Percentiles rank a stretch among this genome's conserved stretches.
Conservation (phyloP, 306 rosid species). For the cucumber (Cucumis sativus) region DNA sequence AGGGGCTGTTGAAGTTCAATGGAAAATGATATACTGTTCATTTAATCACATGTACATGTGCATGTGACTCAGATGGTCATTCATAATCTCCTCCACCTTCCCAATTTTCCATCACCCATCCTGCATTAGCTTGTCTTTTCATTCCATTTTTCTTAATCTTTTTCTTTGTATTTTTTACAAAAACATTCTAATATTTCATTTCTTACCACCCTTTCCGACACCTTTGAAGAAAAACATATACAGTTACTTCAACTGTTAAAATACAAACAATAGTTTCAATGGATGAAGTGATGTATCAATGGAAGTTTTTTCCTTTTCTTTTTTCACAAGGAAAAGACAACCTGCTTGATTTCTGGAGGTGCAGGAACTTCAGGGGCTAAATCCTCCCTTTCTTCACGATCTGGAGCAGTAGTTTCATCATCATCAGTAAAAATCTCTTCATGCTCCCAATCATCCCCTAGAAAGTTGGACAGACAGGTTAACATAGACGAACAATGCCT, state of each 20-base stretch:
- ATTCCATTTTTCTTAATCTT: background rate
- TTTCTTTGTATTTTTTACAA: background rate
- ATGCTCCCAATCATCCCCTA: conserved; percentile 99
- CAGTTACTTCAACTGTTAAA: background rate
- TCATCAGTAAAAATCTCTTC: conserved; percentile 97
- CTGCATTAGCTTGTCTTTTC: background rate
- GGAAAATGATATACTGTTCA: background rate
- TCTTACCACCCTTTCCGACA: background rate
- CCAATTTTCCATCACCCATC: background rate
- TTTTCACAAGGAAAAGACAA: background rate
- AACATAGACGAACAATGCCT: background rate
- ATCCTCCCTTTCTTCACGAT: conserved; percentile 92
- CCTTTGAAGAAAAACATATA: background rate
- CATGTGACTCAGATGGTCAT: background rate
- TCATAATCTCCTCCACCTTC: background rate
- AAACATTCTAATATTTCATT: background rate
- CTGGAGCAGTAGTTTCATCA: conserved; percentile 88
- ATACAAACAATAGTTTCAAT: background rate
- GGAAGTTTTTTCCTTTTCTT: background rate
- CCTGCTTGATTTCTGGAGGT: conserved; percentile 98
- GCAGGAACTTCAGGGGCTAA: conserved; percentile 94
- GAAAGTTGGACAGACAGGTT: background rate
- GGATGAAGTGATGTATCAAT: background rate
- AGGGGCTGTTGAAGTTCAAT: background rate
- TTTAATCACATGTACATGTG: background rate